phyloP scores from a whole-genome alignment of 192 early-diverging fungal species.

The Backusella westeae region DNA sequence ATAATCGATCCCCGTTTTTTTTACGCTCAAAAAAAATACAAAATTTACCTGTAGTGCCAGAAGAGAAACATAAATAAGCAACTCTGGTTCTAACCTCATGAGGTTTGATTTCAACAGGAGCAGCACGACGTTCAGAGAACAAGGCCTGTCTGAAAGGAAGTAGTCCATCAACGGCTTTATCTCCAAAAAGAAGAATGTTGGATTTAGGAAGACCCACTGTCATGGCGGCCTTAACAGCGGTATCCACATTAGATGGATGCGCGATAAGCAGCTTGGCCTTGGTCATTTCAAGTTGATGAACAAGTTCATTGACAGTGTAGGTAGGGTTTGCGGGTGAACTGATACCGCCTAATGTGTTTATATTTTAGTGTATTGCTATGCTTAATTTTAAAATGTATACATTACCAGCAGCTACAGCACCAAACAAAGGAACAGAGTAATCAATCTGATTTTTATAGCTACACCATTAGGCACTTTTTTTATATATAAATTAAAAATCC shows the following conservation, averaged over 20 bases:
- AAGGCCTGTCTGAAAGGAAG: background rate
- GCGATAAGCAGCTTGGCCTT: conserved; percentile 65
- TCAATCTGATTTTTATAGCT: conserved; percentile 23
- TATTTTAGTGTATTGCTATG: background rate
- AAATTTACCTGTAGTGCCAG: conserved; percentile 27
- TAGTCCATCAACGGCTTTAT: conserved; percentile 19
- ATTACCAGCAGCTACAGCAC: conserved; percentile 36
- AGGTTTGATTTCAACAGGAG: conserved; percentile 12
- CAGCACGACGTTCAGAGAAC: conserved; percentile 7
- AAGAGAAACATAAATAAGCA: conserved; percentile 32
- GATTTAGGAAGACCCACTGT: conserved; percentile 27
- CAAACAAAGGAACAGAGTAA: conserved; percentile 29
- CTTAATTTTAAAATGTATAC: background rate
- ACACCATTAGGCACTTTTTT: background rate
- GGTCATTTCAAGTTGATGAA: conserved; percentile 70
- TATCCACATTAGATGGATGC: conserved; percentile 22
- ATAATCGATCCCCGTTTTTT: background rate
- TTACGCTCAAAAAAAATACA: background rate
- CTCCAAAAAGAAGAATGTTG: conserved; percentile 41
- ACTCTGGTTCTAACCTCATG: conserved; percentile 23
- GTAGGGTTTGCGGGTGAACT: conserved; percentile 75
- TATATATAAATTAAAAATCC: background rate
- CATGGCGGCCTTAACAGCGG: conserved; percentile 41
- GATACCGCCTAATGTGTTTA: conserved; percentile 44
- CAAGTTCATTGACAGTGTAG: conserved; percentile 74